Evolutionary conservation across 2,329 filamentous ascomycete genomes (phyloP).

Genomic region (Lizonia empirigonia): DNA sequence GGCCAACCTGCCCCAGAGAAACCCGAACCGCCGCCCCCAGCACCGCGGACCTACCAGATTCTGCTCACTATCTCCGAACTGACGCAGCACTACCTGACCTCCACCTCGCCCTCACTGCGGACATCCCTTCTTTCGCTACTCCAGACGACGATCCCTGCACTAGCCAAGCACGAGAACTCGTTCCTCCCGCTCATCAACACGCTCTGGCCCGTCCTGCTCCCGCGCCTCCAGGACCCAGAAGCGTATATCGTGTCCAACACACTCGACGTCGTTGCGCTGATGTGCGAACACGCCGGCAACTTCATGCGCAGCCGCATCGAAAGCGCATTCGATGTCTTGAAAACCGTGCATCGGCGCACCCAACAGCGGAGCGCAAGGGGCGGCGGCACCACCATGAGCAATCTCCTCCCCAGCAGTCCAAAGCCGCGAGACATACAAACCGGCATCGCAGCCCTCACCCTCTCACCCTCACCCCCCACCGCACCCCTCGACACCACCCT

Average conservation of each 20-base stretch:
- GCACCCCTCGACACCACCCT: constrained; percentile 1
- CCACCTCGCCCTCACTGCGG: constrained; percentile 78
- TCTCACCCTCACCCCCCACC: no score
- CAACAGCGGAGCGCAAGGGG: constrained; percentile 2
- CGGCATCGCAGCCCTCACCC: constrained; percentile 2
- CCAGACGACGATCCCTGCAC: constrained; percentile 70
- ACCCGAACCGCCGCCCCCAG: constrained; percentile 63
- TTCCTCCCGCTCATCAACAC: constrained; percentile 90
- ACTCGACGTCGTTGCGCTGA: constrained; percentile 68
- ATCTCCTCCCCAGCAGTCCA: not conserved
- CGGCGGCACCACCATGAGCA: no score
- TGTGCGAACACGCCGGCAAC: constrained; percentile 76
- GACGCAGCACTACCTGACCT: constrained; percentile 89
- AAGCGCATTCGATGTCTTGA: constrained; percentile 69
- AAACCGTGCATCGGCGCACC: constrained; percentile 35
- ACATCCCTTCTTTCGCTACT: constrained; percentile 79
- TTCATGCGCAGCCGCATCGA: constrained; percentile 80
- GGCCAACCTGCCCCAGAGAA: constrained; percentile 31
- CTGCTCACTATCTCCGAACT: constrained; percentile 80
- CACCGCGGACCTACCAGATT: constrained; percentile 78
- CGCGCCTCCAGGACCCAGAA: constrained; percentile 70
- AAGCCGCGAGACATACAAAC: constrained; percentile 11
- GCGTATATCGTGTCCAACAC: constrained; percentile 72
- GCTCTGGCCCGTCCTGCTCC: constrained; percentile 82
- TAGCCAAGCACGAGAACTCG: constrained; percentile 77